phyloP scores from a whole-genome alignment of 768 basidiomycete genomes.

The Sarcodon aspratus region DNA sequence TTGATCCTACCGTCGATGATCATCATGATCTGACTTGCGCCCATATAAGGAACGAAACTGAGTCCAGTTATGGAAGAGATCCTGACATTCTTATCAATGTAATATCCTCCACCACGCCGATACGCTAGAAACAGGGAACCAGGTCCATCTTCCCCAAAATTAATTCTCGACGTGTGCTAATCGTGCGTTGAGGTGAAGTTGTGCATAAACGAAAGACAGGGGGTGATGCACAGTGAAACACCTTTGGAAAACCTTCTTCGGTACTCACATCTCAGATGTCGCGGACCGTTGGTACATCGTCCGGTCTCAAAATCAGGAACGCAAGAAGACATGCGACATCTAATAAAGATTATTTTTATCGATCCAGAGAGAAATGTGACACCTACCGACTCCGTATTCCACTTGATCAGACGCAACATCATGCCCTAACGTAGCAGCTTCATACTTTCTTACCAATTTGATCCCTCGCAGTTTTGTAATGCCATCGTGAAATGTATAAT shows the following conservation, averaged over 20 bases:
- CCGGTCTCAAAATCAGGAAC: constrained; percentile 24
- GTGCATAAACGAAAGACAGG: neutral
- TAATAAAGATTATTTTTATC: neutral
- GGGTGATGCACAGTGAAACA: constrained; percentile 15
- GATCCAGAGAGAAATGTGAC: neutral
- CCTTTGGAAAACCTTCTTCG: constrained; percentile 21
- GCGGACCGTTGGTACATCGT: constrained; percentile 47
- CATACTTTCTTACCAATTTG: constrained; percentile 60
- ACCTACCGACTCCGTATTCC: constrained; percentile 32
- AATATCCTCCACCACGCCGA: constrained; percentile 49
- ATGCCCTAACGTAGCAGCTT: too few relatives aligned
- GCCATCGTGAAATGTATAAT: constrained; percentile 47
- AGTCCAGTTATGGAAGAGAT: too few relatives aligned
- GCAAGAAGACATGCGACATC: neutral
- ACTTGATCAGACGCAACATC: constrained; percentile 38
- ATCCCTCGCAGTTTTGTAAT: constrained; percentile 42
- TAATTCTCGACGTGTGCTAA: constrained; percentile 26
- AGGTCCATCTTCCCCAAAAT: constrained; percentile 35
- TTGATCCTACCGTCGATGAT: constrained; percentile 63
- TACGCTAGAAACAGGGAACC: constrained; percentile 40
- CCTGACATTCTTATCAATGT: constrained; percentile 37
- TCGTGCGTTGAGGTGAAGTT: constrained; percentile 16
- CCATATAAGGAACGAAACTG: too few relatives aligned
- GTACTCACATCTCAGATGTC: constrained; percentile 34
- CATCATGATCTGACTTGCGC: constrained; percentile 45